Base-by-base conservation (phyloP, 805 yeast species). In the Saturnispora zaruensis region DNA sequence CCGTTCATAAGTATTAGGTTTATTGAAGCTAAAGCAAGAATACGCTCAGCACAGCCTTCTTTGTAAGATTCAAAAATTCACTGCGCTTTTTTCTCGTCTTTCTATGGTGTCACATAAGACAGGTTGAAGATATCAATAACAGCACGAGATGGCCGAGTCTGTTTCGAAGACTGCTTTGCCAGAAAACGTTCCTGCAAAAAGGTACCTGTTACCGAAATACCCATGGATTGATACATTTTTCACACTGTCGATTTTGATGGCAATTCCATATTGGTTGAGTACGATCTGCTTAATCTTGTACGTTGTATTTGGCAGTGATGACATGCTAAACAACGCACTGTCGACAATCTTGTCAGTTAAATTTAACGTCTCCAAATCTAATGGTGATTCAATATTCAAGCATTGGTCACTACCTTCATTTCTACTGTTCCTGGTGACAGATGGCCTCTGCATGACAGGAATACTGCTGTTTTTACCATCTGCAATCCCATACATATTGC, bases 201-300 rank as follows among this genome's bases (percentile, higher is more conserved):
- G 44, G n/a, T 28, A 24, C 26, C 24, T 14, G 41, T 14, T 45
- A 13, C 47, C 47, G n/a, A 24, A 34, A 11, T 45, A 45, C 23
- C 47, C 47, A 18, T 45, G 47, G 47, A 33, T 45, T n/a, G 47
- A 45, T 26, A 45, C 48, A 14, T 37, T 45, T 40, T 37, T 45
- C 18, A 26, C 43, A 28, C 20, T 37, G 11, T 26, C 42, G 8
- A 51, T 65, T 3, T 48, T 65, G 4, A 48, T 55, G 26, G 52
- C 60, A 6, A 44, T 65, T 3, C 69, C 69, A 3, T 53, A 55
- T 44, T 65, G 62, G 59, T 33, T 62, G 6, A 59, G 66, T 32
- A 53, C 57, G 4, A 36, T 57, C 8, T 41, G 55, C 2, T 49
- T 63, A 21, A 32, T 55, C 1, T 14, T 56, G 6, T 63, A 62